phyloP scores from a whole-genome alignment of 768 basidiomycete genomes.

The Floccularia luteovirens region DNA sequence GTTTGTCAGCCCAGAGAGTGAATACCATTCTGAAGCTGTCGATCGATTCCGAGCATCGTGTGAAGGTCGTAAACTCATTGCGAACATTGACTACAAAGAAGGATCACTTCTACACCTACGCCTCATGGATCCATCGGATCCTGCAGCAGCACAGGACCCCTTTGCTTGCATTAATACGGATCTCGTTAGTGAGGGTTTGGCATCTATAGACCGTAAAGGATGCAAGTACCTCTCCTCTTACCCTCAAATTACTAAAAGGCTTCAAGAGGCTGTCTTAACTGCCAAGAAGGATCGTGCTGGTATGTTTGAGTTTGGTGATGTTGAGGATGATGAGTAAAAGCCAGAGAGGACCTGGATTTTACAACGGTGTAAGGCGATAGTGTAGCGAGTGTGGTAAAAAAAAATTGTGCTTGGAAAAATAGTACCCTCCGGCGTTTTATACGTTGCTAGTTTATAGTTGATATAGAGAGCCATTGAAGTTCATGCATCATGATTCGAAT shows the following conservation, averaged over 20 bases:
- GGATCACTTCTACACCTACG: constrained; percentile 77
- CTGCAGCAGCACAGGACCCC: constrained; percentile 58
- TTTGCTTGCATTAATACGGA: constrained; percentile 82
- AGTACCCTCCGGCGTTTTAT: no score
- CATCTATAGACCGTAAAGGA: constrained; percentile 68
- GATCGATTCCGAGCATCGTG: constrained; percentile 81
- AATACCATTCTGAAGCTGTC: constrained; percentile 80
- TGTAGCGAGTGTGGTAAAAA: no score
- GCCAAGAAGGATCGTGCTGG: constrained; percentile 75
- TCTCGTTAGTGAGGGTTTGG: constrained; percentile 83
- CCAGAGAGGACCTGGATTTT: neutral
- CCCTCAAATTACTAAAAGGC: constrained; percentile 55
- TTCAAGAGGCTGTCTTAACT: constrained; percentile 49
- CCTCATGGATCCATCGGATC: constrained; percentile 83
- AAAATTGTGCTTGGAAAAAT: no score
- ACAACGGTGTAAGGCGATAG: no score
- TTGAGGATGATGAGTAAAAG: constrained; percentile 69
- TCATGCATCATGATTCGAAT: no score
- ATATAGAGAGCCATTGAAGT: no score
- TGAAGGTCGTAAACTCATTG: constrained; percentile 93
- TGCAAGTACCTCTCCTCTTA: constrained; percentile 70
- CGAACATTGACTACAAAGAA: constrained; percentile 89
- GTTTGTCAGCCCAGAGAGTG: constrained; percentile 71
- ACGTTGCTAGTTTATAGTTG: no score
- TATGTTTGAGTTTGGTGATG: constrained; percentile 90